Percentiles rank a stretch among this genome's conserved stretches.
phyloP scores from a whole-genome alignment of 805 yeast genomes.

The Sugiyamaella valdiviana region DNA sequence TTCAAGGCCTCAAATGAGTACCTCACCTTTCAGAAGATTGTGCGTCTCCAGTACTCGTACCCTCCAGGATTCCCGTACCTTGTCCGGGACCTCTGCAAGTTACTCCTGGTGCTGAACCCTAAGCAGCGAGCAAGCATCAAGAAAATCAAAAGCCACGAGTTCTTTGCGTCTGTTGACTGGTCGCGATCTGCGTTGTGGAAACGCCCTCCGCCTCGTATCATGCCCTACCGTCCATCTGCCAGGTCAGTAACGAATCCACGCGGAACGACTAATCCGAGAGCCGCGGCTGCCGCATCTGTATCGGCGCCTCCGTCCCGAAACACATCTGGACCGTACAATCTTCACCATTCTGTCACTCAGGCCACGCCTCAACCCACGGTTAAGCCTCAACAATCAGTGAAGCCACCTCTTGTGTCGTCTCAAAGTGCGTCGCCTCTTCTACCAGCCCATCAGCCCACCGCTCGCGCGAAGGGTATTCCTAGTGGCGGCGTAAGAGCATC shows the following conservation, averaged over 20 bases:
- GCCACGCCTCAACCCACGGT: conserved; percentile 1
- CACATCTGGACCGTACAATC: neutral
- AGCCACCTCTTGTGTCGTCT: neutral
- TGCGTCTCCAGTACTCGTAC: conserved; percentile 65
- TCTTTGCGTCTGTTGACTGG: conserved; percentile 70
- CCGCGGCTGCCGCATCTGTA: neutral
- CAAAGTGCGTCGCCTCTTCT: neutral
- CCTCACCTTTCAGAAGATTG: conserved; percentile 82
- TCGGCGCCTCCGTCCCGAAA: neutral
- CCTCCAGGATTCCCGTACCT: conserved; percentile 58
- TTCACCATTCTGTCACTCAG: neutral
- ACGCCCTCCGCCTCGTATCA: conserved; percentile 57
- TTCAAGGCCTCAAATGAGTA: conserved; percentile 83
- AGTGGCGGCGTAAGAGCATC: conserved; percentile 9
- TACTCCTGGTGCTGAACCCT: conserved; percentile 67
- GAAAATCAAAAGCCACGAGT: conserved; percentile 58
- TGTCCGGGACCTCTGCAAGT: conserved; percentile 60
- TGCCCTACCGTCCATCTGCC: conserved; percentile 46
- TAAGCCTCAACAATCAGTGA: neutral
- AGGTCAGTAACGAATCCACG: conserved; percentile 6
- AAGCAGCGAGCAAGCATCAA: conserved; percentile 52
- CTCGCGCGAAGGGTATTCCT: conserved; percentile 7
- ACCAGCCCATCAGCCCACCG: conserved; percentile 8
- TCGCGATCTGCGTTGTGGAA: conserved; percentile 67
- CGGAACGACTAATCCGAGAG: conserved; percentile 1